phyloP scores from a whole-genome alignment of 371 early-diverging fungal species.

The Aphelidium insulamus region DNA sequence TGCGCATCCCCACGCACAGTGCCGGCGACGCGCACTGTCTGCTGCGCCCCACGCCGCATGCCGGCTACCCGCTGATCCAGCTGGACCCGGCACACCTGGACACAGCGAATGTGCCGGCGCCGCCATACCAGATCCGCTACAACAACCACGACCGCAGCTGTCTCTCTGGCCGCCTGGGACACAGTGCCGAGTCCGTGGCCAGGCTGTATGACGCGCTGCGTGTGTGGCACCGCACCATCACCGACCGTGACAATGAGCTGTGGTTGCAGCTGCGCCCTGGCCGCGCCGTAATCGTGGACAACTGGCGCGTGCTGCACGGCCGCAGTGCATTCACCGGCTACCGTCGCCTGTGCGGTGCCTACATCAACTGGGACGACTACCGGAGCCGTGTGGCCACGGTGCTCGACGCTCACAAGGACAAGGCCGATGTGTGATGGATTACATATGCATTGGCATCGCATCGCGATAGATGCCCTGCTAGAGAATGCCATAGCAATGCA shows the following conservation, averaged over 20 bases:
- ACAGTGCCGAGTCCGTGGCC: no score
- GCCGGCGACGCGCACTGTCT: conserved; percentile 51
- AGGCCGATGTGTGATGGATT: no score
- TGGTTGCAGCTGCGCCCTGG: conserved; percentile 52
- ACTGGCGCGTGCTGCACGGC: conserved; percentile 73
- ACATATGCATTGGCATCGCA: no score
- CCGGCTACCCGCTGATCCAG: conserved; percentile 39
- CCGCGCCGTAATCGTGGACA: conserved; percentile 51
- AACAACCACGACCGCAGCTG: conserved; percentile 65
- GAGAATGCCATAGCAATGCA: no score
- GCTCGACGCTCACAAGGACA: no score
- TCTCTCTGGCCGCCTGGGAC: conserved; percentile 19
- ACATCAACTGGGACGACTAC: conserved; percentile 64
- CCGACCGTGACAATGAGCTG: conserved; percentile 26
- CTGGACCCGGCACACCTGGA: no score
- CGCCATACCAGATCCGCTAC: conserved; percentile 50
- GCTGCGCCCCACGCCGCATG: conserved; percentile 39
- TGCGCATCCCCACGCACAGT: conserved; percentile 40
- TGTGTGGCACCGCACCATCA: conserved; percentile 40
- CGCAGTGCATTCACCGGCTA: conserved; percentile 50
- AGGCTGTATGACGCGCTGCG: conserved; percentile 46
- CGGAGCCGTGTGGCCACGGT: conserved; percentile 22
- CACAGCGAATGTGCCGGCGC: conserved; percentile 6
- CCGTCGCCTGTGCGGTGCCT: conserved; percentile 50
- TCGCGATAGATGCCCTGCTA: no score